These are phyloP conservation scores for Sporothrix inflata DNA, from an alignment of 2,329 filamentous ascomycete species.

Conservation along the genomic window DNA sequence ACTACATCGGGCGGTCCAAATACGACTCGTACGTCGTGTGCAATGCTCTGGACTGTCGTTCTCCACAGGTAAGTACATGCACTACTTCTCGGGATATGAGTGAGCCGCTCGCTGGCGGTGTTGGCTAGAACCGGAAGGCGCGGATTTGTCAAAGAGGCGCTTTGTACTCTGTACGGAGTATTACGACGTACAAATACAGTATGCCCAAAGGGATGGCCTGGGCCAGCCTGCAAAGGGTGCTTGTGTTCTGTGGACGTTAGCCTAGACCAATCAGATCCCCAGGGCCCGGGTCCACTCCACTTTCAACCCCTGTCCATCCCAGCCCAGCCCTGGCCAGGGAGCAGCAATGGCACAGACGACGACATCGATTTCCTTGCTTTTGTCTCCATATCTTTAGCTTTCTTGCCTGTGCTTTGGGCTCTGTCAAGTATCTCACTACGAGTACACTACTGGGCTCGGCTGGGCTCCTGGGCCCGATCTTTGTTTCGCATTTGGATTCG, in stretches of 20 bases:
- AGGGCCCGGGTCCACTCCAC: not conserved
- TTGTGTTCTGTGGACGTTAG: no score
- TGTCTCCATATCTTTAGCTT: conserved; percentile 1
- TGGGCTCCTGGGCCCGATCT: not conserved
- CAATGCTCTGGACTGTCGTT: not conserved
- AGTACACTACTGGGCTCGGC: not conserved
- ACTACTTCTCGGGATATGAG: not conserved
- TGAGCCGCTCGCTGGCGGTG: not conserved
- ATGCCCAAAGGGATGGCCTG: not conserved
- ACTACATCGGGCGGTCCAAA: no score
- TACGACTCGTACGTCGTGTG: not conserved
- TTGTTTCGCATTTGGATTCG: not conserved
- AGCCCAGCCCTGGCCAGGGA: conserved; percentile 8
- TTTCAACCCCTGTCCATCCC: not conserved
- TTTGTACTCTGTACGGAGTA: no score
- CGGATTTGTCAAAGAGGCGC: conserved; percentile 2
- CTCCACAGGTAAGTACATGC: not conserved
- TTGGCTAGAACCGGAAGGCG: not conserved
- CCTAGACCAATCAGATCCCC: not conserved
- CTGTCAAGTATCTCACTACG: no score
- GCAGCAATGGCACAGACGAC: not conserved
- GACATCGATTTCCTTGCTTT: conserved; percentile 4
- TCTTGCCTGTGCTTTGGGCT: not conserved
- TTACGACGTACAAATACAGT: no score
- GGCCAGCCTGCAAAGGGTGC: no score